Evolutionary conservation across 2,329 filamentous ascomycete genomes (phyloP), one percentile per base, ranked within the genome.

Genomic region (Apiospora phragmitis): DNA sequence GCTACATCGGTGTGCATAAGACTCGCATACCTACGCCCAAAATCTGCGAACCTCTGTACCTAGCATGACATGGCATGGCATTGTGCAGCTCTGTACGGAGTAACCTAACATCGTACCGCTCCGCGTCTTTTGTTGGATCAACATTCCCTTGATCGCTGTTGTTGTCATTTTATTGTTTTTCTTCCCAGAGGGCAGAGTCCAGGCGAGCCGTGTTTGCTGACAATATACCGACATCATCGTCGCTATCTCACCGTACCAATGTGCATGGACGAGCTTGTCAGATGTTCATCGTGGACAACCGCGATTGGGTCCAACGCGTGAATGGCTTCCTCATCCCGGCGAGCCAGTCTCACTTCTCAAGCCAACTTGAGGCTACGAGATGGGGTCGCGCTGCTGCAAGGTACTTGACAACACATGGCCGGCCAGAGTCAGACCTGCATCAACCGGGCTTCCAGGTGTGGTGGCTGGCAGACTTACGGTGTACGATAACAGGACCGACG

Each of bases 391-490:
- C 55, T 38, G 55, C 55, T 62, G 55, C 55, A 62, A 62, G 55
- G 55, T 62, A 62, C 55, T 21, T 62, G 55, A 62, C 55, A 62
- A 62, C 55, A 35, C 55, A 62, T 62, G 55, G 55, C 55, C 55
- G 32, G 18, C 55, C 6, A 62, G 55, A 62, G 29, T 62, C 29
- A 62, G 55, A 62, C 55, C 29, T 62, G 55, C 55, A 62, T 62
- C 55, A n/a, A n/a, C 29, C 18, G 49, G 45, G n/a, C 45, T 26
- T 29, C 26, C 4, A 7, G 24, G 49, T 21, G 51, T 35, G 29
- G 51, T 59, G 29, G 51, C 51, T 59, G 51, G 49, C 49, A 55
- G 51, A 59, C 29, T 59, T 32, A 59, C 51, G 51, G 51, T 59
- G 51, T 55, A 55, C 49, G 26, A 35, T 35, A 59, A 35, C 51